Percentiles rank a stretch among this genome's conserved stretches.
Conservation (phyloP, 768 basidiomycete species). For the Collybiopsis confluens region DNA sequence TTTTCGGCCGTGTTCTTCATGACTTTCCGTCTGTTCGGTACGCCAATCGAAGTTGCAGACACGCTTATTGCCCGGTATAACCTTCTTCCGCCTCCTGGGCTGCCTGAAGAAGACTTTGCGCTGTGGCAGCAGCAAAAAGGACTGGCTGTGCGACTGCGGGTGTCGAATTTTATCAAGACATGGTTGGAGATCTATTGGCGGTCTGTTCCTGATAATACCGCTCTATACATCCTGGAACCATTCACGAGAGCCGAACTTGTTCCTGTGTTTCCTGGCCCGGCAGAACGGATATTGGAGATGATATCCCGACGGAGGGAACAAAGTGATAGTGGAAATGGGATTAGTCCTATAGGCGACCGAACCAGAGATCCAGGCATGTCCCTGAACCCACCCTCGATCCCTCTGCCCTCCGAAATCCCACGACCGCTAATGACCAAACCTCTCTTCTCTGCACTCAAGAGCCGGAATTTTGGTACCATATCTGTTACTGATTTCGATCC, state of each 20-base stretch:
- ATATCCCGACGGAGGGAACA: constrained; percentile 51
- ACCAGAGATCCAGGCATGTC: constrained; percentile 74
- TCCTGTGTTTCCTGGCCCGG: constrained; percentile 61
- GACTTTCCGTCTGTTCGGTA: constrained; percentile 90
- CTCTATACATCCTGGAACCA: constrained; percentile 49
- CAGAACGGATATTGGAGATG: constrained; percentile 70
- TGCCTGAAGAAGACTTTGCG: constrained; percentile 56
- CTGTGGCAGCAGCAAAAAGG: constrained; percentile 87
- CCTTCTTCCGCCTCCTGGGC: constrained; percentile 56
- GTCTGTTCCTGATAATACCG: constrained; percentile 63
- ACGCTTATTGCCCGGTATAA: constrained; percentile 82
- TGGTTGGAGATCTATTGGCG: constrained; percentile 96
- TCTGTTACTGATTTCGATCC: constrained; percentile 88
- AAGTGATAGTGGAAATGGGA: constrained; percentile 36
- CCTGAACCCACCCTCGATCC: constrained; percentile 52
- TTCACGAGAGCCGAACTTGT: constrained; percentile 63
- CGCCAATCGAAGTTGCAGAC: constrained; percentile 71
- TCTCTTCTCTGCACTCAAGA: constrained; percentile 62
- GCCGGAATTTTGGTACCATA: constrained; percentile 58
- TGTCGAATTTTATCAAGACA: constrained; percentile 88
- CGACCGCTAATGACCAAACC: constrained; percentile 83
- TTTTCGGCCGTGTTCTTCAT: constrained; percentile 91
- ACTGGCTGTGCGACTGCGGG: constrained; percentile 83
- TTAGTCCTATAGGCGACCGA: constrained; percentile 59
- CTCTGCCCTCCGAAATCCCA: constrained; percentile 65